Evolutionary conservation across 176 grass and related monocot species (phyloP).

Genomic region (Paspalum notatum): DNA sequence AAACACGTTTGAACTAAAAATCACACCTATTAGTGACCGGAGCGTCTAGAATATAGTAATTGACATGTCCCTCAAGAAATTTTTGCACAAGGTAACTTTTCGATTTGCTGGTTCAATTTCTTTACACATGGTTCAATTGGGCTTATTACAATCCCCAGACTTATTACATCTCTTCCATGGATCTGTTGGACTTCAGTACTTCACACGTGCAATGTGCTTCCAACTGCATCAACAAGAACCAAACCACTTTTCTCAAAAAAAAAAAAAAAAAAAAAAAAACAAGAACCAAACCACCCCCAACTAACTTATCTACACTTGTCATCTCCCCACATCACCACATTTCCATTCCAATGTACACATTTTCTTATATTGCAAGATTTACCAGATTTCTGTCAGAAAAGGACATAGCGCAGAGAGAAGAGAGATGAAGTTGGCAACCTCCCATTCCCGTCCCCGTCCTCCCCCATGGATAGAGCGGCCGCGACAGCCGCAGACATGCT

Average conservation of each 20-base stretch:
- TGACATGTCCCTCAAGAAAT: too few species aligned
- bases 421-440: neutral
- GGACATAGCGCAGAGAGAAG: conserved; percentile 1
- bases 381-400: conserved; percentile 6
- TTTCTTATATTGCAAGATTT: conserved; percentile 4
- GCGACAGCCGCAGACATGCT: conserved; percentile 60
- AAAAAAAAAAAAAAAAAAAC: too few species aligned
- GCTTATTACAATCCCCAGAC: too few species aligned
- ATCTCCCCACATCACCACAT: conserved; percentile 13
- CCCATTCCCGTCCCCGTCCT: too few species aligned
- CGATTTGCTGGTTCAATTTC: too few species aligned
- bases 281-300: conserved; percentile 12
- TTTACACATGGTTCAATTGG: too few species aligned
- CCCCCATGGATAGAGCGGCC: conserved; percentile 59
- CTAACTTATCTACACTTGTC: conserved; percentile 43
- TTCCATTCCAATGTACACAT: neutral
- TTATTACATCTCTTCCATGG: neutral
- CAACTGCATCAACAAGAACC: neutral
- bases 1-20: too few species aligned
- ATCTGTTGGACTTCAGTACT: neutral
- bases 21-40: too few species aligned
- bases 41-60: too few species aligned
- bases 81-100: too few species aligned
- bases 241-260: conserved; percentile 12
- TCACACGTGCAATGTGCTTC: neutral